Percentiles rank a stretch among this genome's conserved stretches.
These are phyloP conservation scores for Heterobasidion parviporum DNA, from an alignment of 1,284 basidiomycete genomes.

Conservation along the genomic window DNA sequence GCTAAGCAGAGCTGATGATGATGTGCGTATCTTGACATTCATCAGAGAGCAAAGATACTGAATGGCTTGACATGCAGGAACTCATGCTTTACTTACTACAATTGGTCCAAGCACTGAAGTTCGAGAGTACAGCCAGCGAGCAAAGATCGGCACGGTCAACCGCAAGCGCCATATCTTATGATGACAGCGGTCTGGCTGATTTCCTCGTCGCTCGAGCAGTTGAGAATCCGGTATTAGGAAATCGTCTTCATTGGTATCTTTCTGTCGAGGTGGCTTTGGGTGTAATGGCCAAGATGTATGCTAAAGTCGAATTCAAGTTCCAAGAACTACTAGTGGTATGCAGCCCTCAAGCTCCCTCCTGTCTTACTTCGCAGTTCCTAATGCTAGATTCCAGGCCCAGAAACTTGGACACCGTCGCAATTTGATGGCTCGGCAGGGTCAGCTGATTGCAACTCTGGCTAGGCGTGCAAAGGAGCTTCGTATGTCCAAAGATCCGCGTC, in stretches of 20 bases:
- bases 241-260: conserved; percentile 95
- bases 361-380: conserved; percentile 4
- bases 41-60: not conserved
- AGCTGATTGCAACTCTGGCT: conserved; percentile 79
- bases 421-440: conserved; percentile 76
- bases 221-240: conserved; percentile 78
- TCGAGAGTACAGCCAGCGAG: conserved; percentile 74
- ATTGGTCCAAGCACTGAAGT: conserved; percentile 96
- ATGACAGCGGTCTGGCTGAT: conserved; percentile 81
- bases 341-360: not conserved
- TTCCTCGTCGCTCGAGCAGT: conserved; percentile 87
- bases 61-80: conserved; percentile 47
- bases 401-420: conserved; percentile 75
- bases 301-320: conserved; percentile 82
- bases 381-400: conserved; percentile 39
- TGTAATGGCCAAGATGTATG: conserved; percentile 86
- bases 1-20: conserved; percentile 87
- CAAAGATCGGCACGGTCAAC: conserved; percentile 58
- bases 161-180: conserved; percentile 68
- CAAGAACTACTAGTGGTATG: conserved; percentile 80
- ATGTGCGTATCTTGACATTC: conserved; percentile 44
- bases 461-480: conserved; percentile 83
- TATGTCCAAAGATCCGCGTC: conserved; percentile 85
- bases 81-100: conserved; percentile 90
- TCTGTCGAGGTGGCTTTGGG: conserved; percentile 84